These are phyloP conservation scores for Ganoderma multipileum DNA, from an alignment of 1,284 basidiomycete species.

Conservation along the genomic window DNA sequence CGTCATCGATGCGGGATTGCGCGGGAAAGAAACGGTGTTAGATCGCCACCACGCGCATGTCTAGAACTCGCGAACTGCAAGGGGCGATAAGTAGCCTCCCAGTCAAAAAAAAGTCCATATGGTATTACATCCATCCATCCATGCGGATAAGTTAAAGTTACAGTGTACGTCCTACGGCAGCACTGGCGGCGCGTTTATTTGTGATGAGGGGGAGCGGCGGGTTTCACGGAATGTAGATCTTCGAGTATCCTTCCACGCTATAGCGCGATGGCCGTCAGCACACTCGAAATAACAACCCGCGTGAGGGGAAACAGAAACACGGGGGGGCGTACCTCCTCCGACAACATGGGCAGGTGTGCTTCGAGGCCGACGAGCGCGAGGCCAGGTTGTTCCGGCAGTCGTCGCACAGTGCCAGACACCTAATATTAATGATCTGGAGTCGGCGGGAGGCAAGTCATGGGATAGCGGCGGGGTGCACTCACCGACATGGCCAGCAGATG, in stretches of 20 bases:
- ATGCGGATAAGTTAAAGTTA: slow-evolving; percentile 4
- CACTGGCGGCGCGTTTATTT: background rate
- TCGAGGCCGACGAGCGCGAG: slow-evolving; percentile 63
- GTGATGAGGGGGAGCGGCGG: background rate
- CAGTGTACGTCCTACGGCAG: background rate
- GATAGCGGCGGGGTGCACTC: slow-evolving; percentile 36
- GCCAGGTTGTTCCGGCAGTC: slow-evolving; percentile 75
- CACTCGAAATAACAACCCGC: background rate
- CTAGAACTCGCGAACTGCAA: background rate
- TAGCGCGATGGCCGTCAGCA: slow-evolving; percentile 6
- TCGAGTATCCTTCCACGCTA: slow-evolving; percentile 78
- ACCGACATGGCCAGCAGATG: slow-evolving; percentile 84
- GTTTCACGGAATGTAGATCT: slow-evolving; percentile 53
- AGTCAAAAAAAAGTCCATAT: background rate
- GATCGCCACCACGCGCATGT: background rate
- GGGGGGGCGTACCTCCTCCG: slow-evolving; percentile 54
- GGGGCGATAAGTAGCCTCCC: background rate
- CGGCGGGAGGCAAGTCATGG: too few species aligned
- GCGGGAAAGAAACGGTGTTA: background rate
- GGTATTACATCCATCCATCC: slow-evolving; percentile 4
- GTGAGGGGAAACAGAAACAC: background rate
- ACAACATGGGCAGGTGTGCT: slow-evolving; percentile 79
- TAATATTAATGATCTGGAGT: slow-evolving; percentile 46
- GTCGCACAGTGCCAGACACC: slow-evolving; percentile 77
- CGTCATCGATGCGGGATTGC: background rate